Evolutionary conservation across 108 stramenopile genomes (phyloP).

Genomic region (Nitzschia sp.): DNA sequence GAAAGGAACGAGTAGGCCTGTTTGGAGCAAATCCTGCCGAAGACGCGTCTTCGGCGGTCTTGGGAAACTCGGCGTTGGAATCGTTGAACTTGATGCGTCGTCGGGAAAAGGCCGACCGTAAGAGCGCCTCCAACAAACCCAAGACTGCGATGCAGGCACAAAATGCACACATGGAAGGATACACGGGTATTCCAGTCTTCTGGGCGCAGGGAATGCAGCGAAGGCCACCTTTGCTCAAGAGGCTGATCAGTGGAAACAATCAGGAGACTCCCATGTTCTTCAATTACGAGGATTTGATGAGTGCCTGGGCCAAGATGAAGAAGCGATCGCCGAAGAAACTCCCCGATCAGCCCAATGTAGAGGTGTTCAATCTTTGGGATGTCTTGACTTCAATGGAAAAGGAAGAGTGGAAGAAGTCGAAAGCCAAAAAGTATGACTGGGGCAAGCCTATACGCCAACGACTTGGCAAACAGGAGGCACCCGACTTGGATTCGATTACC

Average conservation of each 20-base stretch:
- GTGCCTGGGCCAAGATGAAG: slow-evolving; percentile 63
- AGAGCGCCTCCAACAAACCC: slow-evolving; percentile 26
- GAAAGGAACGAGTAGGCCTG: slow-evolving; percentile 76
- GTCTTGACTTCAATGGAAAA: slow-evolving; percentile 76
- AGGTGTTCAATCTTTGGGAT: slow-evolving; percentile 84
- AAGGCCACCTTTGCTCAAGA: slow-evolving; percentile 37
- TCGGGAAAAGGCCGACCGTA: slow-evolving; percentile 50
- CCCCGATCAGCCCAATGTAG: slow-evolving; percentile 60
- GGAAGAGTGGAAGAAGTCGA: slow-evolving; percentile 13
- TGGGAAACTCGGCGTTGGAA: slow-evolving; percentile 58
- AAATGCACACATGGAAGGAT: slow-evolving; percentile 77
- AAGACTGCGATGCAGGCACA: slow-evolving; percentile 23
- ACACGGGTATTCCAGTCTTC: slow-evolving; percentile 81
- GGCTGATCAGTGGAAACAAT: slow-evolving; percentile 41
- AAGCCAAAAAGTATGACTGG: background rate
- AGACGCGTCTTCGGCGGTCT: slow-evolving; percentile 18
- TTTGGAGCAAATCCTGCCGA: slow-evolving; percentile 22
- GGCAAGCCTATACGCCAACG: slow-evolving; percentile 1
- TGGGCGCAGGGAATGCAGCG: slow-evolving; percentile 60
- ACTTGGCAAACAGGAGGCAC: slow-evolving; percentile 5
- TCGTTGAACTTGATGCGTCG: slow-evolving; percentile 48
- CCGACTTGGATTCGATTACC: slow-evolving; percentile 35
- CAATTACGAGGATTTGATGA: slow-evolving; percentile 81
- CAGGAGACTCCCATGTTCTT: slow-evolving; percentile 70
- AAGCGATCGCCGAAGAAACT: slow-evolving; percentile 38